phyloP scores from a whole-genome alignment of 2,329 filamentous ascomycete species.

The Aureobasidium lini region DNA sequence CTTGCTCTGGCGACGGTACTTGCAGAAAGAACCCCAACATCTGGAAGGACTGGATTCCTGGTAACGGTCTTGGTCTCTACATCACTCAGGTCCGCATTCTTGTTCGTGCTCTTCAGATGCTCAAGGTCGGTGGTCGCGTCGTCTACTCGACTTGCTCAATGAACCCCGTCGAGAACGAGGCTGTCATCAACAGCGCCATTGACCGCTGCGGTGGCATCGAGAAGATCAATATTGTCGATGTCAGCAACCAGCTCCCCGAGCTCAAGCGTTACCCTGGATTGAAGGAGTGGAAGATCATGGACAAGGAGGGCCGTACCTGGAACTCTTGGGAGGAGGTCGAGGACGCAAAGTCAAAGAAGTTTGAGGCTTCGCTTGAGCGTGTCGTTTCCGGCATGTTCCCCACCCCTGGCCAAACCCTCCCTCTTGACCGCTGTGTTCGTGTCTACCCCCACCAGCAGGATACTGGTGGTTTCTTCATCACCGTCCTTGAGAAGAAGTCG shows the following conservation, averaged over 20 bases:
- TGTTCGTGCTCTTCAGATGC: constrained; percentile 85
- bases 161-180: constrained; percentile 97
- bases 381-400: constrained; percentile 82
- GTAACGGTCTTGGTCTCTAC: constrained; percentile 80
- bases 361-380: constrained; percentile 56
- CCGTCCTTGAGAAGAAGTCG: constrained; percentile 81
- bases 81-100: constrained; percentile 82
- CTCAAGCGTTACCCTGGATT: constrained; percentile 72
- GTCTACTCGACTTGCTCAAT: constrained; percentile 99
- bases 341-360: constrained; percentile 50
- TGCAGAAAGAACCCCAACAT: constrained; percentile 86
- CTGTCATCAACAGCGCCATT: constrained; percentile 81
- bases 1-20: constrained; percentile 93
- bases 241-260: constrained; percentile 65
- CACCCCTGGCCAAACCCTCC: constrained; percentile 53
- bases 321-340: constrained; percentile 75
- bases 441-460: constrained; percentile 94
- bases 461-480: constrained; percentile 96
- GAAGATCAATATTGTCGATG: constrained; percentile 80
- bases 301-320: constrained; percentile 74
- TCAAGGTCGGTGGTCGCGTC: constrained; percentile 88
- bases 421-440: constrained; percentile 83
- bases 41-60: constrained; percentile 91
- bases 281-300: constrained; percentile 82
- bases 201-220: constrained; percentile 76